Percentiles rank a stretch among this genome's conserved stretches.
These are phyloP conservation scores for Camellia sinensis DNA, from an alignment of 148 eudicot genomes.

Conservation along the genomic window DNA sequence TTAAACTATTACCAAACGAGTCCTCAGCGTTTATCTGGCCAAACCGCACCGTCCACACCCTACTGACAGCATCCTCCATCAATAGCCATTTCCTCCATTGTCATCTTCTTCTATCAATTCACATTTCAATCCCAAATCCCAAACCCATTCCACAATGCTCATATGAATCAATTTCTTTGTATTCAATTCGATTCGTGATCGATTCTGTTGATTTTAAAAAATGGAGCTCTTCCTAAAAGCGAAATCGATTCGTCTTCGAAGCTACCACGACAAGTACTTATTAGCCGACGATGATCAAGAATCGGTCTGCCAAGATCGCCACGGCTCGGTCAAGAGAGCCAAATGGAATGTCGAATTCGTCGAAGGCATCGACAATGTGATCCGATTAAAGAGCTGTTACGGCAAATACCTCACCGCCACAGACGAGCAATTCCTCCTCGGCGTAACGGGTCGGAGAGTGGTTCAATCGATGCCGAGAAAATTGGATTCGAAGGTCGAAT, in stretches of 20 bases:
- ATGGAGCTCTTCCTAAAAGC: slow-evolving; percentile 71
- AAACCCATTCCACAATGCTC: no score
- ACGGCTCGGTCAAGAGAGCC: slow-evolving; percentile 37
- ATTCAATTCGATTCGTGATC: no score
- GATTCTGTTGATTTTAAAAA: slow-evolving; percentile 20
- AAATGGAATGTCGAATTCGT: slow-evolving; percentile 70
- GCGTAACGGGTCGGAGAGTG: slow-evolving; percentile 72
- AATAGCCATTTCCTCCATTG: no score
- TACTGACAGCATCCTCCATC: no score
- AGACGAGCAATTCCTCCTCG: slow-evolving; percentile 55
- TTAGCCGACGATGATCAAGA: slow-evolving; percentile 57
- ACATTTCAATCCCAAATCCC: no score
- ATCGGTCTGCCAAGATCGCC: slow-evolving; percentile 56
- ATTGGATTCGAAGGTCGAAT: slow-evolving; percentile 63
- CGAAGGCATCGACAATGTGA: slow-evolving; percentile 30
- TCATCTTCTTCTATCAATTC: no score
- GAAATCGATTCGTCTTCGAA: slow-evolving; percentile 47
- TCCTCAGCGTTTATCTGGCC: no score
- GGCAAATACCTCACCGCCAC: slow-evolving; percentile 64
- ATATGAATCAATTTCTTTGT: no score
- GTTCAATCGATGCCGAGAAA: slow-evolving; percentile 44
- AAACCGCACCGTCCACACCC: no score
- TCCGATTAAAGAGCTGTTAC: slow-evolving; percentile 57
- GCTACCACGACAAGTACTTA: slow-evolving; percentile 68
- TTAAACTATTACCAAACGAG: no score